Percentiles rank a stretch among this genome's conserved stretches.
These are phyloP conservation scores for Tuber brumale DNA, from an alignment of 495 filamentous ascomycete genomes.

Conservation along the genomic window DNA sequence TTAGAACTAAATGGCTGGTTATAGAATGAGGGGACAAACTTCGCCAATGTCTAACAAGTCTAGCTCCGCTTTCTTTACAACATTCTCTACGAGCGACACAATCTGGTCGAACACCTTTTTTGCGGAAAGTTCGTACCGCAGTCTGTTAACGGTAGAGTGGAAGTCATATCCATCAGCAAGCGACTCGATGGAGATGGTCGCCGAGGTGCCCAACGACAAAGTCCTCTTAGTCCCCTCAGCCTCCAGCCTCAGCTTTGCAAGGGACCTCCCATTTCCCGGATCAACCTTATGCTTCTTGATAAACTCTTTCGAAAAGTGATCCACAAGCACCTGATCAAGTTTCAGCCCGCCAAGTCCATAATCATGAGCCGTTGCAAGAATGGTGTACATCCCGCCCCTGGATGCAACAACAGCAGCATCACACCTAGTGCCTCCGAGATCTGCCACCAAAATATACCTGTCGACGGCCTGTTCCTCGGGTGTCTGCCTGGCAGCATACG, in stretches of 20 bases:
- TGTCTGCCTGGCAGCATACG: slow-evolving; percentile 69
- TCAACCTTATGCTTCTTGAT: slow-evolving; percentile 88
- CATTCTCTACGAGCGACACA: slow-evolving; percentile 72
- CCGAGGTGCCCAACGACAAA: slow-evolving; percentile 76
- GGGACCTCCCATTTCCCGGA: slow-evolving; percentile 69
- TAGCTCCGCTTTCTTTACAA: slow-evolving; percentile 82
- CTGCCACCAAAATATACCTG: slow-evolving; percentile 86
- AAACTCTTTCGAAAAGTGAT: slow-evolving; percentile 98
- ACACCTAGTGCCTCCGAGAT: slow-evolving; percentile 85
- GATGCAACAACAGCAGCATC: slow-evolving; percentile 86
- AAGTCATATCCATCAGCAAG: slow-evolving; percentile 85
- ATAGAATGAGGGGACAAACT: slow-evolving; percentile 42
- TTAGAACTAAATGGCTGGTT: slow-evolving; percentile 2
- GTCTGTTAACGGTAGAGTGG: slow-evolving; percentile 79
- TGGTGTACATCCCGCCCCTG: slow-evolving; percentile 91
- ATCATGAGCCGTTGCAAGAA: slow-evolving; percentile 89
- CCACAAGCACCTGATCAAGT: slow-evolving; percentile 82
- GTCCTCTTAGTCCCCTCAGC: slow-evolving; percentile 84
- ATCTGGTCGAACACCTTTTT: slow-evolving; percentile 79
- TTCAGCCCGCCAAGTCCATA: slow-evolving; percentile 78
- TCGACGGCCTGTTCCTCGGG: slow-evolving; percentile 58
- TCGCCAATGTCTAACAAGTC: slow-evolving; percentile 91
- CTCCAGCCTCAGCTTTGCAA: slow-evolving; percentile 91
- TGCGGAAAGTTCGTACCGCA: slow-evolving; percentile 85
- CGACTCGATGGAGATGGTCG: slow-evolving; percentile 83